phyloP scores from a whole-genome alignment of 164 flowering plant species.

The Magnolia changhungtana region DNA sequence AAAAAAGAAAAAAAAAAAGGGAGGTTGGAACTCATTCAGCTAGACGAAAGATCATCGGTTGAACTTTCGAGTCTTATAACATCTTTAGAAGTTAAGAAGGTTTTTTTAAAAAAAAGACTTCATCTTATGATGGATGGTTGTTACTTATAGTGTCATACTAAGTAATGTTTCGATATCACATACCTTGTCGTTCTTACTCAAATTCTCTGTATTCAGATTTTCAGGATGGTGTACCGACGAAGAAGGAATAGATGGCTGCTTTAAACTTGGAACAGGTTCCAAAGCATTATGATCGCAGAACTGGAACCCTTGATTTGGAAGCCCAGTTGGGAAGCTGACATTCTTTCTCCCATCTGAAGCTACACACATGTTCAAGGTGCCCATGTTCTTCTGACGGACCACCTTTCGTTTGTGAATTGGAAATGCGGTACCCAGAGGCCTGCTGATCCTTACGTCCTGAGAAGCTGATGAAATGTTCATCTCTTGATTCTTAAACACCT shows the following conservation, averaged over 20 bases:
- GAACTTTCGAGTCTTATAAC: too few relatives aligned
- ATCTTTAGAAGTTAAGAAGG: too few relatives aligned
- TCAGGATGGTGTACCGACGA: slow-evolving; percentile 12
- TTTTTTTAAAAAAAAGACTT: too few relatives aligned
- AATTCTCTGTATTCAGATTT: slow-evolving; percentile 5
- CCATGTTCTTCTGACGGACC: slow-evolving; percentile 11
- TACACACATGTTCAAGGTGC: slow-evolving; percentile 4
- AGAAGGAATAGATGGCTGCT: slow-evolving; percentile 2
- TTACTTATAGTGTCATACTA: too few relatives aligned
- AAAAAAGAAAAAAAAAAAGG: too few relatives aligned
- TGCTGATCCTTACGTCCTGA: slow-evolving; percentile 1
- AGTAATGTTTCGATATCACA: background rate
- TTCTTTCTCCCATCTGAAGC: slow-evolving; percentile 14
- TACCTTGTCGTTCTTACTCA: slow-evolving; percentile 24
- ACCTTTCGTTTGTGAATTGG: slow-evolving; percentile 16
- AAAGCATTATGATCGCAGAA: slow-evolving; percentile 5
- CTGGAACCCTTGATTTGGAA: background rate
- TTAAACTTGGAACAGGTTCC: slow-evolving; percentile 9
- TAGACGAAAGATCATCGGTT: too few relatives aligned
- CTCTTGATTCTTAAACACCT: slow-evolving; percentile 10
- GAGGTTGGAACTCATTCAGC: too few relatives aligned
- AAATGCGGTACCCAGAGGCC: slow-evolving; percentile 8
- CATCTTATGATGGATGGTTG: too few relatives aligned
- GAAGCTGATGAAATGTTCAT: slow-evolving; percentile 12
- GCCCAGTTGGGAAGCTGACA: slow-evolving; percentile 1